Conservation (phyloP, 805 yeast genomes). For the Saccharomycopsis sp. region DNA sequence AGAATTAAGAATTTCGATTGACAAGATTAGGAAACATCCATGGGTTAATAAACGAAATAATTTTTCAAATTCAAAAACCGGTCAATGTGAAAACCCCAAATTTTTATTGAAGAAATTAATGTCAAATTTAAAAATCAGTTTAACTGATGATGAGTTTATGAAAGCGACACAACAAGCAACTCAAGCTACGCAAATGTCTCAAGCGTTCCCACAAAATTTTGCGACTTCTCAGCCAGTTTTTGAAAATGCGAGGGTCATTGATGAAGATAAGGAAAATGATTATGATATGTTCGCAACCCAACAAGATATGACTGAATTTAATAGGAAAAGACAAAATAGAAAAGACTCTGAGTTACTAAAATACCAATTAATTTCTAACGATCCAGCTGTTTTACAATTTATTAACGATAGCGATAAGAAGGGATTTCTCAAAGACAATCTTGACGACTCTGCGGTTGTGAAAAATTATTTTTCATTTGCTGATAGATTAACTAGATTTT, state of each 20-base stretch:
- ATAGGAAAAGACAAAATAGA: constrained; percentile 26
- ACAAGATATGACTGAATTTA: constrained; percentile 33
- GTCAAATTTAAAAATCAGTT: constrained; percentile 44
- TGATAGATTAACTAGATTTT: constrained; percentile 46
- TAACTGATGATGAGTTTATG: constrained; percentile 41
- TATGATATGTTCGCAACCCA: constrained; percentile 28
- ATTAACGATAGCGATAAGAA: constrained; percentile 25
- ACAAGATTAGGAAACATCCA: constrained; percentile 40
- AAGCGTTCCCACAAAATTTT: constrained; percentile 23
- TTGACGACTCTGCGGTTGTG: constrained; percentile 19
- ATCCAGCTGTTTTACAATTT: constrained; percentile 47
- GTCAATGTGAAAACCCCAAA: constrained; percentile 47
- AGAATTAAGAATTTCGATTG: constrained; percentile 35
- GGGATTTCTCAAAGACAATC: constrained; percentile 23
- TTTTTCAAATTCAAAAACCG: constrained; percentile 39
- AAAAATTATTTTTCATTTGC: constrained; percentile 28
- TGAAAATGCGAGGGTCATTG: constrained; percentile 37
- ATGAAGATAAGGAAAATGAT: constrained; percentile 29
- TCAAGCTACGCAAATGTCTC: constrained; percentile 15
- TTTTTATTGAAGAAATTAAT: constrained; percentile 44
- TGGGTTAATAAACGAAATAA: constrained; percentile 46
- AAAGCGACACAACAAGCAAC: constrained; percentile 23
- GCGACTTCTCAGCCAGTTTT: constrained; percentile 43
- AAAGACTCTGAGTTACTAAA: constrained; percentile 30
- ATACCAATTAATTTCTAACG: constrained; percentile 36